Base-by-base conservation (phyloP, 257 asterid species). In the Solanum pennellii region DNA sequence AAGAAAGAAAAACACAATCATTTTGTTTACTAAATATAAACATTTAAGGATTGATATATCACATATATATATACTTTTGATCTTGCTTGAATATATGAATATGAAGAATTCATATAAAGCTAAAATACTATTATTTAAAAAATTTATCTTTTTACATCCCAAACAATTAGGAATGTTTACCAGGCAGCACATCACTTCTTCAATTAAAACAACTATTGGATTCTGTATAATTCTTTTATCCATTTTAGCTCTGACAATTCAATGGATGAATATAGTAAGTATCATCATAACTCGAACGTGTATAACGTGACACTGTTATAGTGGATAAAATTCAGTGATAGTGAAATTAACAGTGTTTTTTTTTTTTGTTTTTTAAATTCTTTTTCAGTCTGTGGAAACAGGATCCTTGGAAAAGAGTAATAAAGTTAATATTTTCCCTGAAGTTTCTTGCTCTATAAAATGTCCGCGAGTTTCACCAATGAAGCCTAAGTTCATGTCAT, bases 191-290 rank as follows among this genome's bases (percentile, higher is more conserved):
- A 85, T 87, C 27, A 89, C 71, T 59, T 86, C 31, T 31, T 82
- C 87, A 86, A 77, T 90, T 83, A 92, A 83, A 82, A 91, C 92
- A 21, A 90, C 91, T 60, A 87, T 89, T 49, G 87, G 90, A 66
- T 86, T 92, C 42, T 90, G 88, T 76, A 90, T 94, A 41, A 84
- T 83, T 42, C 56, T 92, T 87, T 60, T 94, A 68, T 33, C 91
- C 87, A 62, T 90, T 87, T 21, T 90, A 21, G 93, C 87, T 52
- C 79, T 92, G 6, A 82, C 93, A 44, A 89, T 91, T 79, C 91
- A 83, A 89, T 93, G 95, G 96, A 91, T 91, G 77, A 91, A 94
- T 79, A 11, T 90, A 14, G 98, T 95, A 93, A 89, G 95, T 87
- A 82, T 18, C 60, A n/a, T 0, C 72, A n/a, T 65, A 65, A 65